Conservation (phyloP, 2,329 filamentous ascomycete genomes). For the Venturia nashicola region DNA sequence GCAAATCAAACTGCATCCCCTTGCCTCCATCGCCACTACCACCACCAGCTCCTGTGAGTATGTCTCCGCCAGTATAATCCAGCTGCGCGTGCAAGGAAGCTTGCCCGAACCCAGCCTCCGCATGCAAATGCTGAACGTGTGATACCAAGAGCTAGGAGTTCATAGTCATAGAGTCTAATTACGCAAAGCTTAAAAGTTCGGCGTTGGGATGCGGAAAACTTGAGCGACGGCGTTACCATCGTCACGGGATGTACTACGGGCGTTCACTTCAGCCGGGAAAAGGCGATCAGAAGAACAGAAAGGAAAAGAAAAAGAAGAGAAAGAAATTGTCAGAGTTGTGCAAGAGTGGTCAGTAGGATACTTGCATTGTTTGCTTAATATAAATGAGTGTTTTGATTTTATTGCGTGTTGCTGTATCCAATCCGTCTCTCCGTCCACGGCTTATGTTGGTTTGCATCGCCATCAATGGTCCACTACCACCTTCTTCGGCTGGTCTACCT, state of each 20-base stretch:
- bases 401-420: too few species aligned
- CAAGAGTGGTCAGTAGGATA: too few species aligned
- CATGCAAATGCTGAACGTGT: neutral
- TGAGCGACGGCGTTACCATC: neutral
- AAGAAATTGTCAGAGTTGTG: too few species aligned
- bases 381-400: neutral
- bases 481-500: too few species aligned
- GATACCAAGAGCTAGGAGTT: neutral
- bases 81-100: neutral
- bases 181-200: neutral
- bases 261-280: neutral
- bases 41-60: neutral
- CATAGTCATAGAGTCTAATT: neutral
- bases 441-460: too few species aligned
- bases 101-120: neutral
- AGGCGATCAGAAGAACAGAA: neutral
- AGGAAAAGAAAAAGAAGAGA: too few species aligned
- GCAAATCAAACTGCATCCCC: neutral
- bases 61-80: neutral
- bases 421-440: too few species aligned
- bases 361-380: neutral
- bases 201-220: neutral
- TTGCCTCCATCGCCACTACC: neutral
- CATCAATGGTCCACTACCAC: too few species aligned
- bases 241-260: neutral